A percentile compares a stretch with the other conserved stretches of the same genome.
Conservation (phyloP, 495 filamentous ascomycete genomes). For the Neurospora sublineolata region DNA sequence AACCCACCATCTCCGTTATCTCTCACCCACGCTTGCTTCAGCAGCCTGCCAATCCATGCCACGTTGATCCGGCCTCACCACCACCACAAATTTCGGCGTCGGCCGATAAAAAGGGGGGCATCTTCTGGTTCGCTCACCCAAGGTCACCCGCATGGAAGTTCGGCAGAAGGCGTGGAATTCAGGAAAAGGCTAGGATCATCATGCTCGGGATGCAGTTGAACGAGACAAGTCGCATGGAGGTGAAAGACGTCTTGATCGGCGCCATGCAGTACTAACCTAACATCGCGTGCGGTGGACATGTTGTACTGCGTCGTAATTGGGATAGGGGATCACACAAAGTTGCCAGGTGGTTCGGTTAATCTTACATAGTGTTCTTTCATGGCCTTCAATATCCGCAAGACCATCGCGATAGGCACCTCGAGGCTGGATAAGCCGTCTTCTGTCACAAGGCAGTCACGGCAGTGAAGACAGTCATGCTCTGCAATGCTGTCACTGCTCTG, state of each 20-base stretch:
- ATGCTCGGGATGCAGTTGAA: not conserved
- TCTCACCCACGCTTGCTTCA: not conserved
- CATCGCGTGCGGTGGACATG: not conserved
- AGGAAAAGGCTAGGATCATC: not conserved
- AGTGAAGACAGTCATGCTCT: not conserved
- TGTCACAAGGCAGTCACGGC: not conserved
- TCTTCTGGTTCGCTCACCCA: not conserved
- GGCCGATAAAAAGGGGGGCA: not conserved
- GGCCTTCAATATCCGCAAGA: not conserved
- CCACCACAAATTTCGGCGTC: not conserved
- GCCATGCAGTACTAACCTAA: not conserved
- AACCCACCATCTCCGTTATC: not conserved
- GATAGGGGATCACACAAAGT: not conserved
- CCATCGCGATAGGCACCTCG: not conserved
- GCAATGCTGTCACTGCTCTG: not conserved
- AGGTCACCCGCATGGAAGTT: not conserved
- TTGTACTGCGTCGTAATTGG: not conserved
- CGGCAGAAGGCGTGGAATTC: not conserved
- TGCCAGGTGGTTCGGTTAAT: not conserved
- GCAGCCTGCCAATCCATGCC: not conserved
- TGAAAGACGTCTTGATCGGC: not conserved
- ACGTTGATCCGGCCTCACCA: not conserved
- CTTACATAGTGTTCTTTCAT: not conserved
- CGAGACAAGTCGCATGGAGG: not conserved
- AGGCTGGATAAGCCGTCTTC: not conserved